Base-by-base conservation (phyloP, 768 basidiomycete genomes). In the Lactarius sanguifluus region DNA sequence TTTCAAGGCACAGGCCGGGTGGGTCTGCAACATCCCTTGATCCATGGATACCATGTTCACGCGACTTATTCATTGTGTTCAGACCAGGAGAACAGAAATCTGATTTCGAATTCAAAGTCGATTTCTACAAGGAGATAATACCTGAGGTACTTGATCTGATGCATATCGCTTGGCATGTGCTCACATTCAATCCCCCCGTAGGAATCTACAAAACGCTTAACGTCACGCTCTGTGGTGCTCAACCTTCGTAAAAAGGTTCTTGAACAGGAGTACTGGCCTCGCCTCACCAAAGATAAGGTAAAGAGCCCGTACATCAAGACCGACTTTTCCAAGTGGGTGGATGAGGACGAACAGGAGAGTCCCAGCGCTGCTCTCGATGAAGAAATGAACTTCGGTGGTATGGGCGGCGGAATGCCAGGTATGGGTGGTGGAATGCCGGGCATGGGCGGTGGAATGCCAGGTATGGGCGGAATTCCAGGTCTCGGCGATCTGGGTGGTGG, bases 271-370 rank as follows among this genome's bases (percentile, higher is more conserved):
- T 98, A 84, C 78, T 98, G 96, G 96, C 92, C 93, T 30, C 85
- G 96, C 65, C 81, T 98, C 60, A 94, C 92, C 57, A 94, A 96
- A 77, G 91, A 91, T 67, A 96, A 94, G 77, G 74, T 85, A 67
- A 92, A 85, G 78, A 86, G 82, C 59, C 80, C 87, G 64, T 96
- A 86, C 79, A 80, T 98, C 77, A 98, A 97, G 84, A 97, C 94
- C 55, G 93, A 98, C 77, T 98, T 98, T 76, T 81, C 81, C 70
- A 96, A 92, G 80, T 98, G 95, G 95, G 90, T 91, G 50, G 96
- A 98, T 73, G 96, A 98, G 80, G 96, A 98, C 75, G 96, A 98
- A 76, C 96, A 98, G 79, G 90, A 92, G 47, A 90, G 82, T 59
- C 83, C 78, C 28, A 71, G 76, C 1, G 73, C 69, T 10, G 65